A percentile compares a stretch with the other conserved stretches of the same genome.
Evolutionary conservation across 2,329 filamentous ascomycete species (phyloP).

Genomic region (Paecilomyces formosus): DNA sequence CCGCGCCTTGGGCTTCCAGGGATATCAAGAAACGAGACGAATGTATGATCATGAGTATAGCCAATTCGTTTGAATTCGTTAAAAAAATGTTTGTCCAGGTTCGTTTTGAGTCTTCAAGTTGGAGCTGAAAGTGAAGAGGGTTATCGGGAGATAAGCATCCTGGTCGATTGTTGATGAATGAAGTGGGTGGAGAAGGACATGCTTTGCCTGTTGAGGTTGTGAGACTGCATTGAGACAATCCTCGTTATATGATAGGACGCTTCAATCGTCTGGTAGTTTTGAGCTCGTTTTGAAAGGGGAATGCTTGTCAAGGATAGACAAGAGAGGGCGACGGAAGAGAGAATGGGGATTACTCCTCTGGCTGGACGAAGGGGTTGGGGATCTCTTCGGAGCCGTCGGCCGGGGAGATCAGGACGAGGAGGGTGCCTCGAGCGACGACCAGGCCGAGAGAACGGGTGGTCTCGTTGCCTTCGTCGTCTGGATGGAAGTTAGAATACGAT

Average conservation of each 20-base stretch:
- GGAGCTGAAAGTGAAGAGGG: too few relatives aligned
- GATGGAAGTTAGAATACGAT: neutral
- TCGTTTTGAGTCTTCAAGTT: too few relatives aligned
- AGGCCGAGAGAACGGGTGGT: slow-evolving; percentile 73
- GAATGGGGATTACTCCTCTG: slow-evolving; percentile 50
- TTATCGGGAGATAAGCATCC: neutral
- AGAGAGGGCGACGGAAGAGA: neutral
- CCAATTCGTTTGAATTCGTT: neutral
- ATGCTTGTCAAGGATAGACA: neutral
- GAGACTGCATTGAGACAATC: neutral
- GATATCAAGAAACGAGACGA: neutral
- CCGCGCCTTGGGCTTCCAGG: neutral
- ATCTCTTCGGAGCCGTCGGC: slow-evolving; percentile 94
- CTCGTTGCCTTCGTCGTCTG: slow-evolving; percentile 90
- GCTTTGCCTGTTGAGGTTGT: neutral
- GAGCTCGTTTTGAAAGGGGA: neutral
- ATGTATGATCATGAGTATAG: neutral
- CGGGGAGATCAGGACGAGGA: slow-evolving; percentile 87
- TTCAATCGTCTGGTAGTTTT: neutral
- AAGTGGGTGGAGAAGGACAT: neutral
- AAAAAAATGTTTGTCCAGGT: too few relatives aligned
- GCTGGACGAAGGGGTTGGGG: slow-evolving; percentile 79
- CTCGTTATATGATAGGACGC: too few relatives aligned
- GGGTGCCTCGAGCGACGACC: slow-evolving; percentile 82
- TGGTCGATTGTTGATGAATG: too few relatives aligned